Conservation (phyloP, 768 basidiomycete species). For the Hericium erinaceus region DNA sequence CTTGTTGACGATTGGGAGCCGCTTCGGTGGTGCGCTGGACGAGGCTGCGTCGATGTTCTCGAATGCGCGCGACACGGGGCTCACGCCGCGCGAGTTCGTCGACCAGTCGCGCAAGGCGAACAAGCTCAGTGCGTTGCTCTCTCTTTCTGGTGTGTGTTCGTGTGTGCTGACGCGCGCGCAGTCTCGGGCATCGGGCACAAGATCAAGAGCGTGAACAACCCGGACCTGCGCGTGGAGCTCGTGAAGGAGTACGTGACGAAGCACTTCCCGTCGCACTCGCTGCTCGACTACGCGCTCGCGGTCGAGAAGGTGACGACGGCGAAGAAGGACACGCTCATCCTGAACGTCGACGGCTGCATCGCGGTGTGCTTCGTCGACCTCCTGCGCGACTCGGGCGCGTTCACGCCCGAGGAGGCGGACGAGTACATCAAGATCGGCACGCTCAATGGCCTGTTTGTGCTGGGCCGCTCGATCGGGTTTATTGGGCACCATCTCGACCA, state of each 20-base stretch:
- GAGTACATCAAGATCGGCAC: conserved; percentile 98
- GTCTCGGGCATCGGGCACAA: conserved; percentile 99
- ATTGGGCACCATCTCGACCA: conserved; percentile 96
- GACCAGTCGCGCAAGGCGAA: conserved; percentile 88
- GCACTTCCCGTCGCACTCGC: conserved; percentile 90
- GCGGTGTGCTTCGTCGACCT: conserved; percentile 96
- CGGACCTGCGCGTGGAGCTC: conserved; percentile 85
- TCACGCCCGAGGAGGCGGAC: conserved; percentile 91
- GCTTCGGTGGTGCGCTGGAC: conserved; percentile 97
- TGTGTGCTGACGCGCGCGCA: conserved; percentile 19
- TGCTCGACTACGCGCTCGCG: conserved; percentile 91
- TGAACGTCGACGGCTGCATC: conserved; percentile 95
- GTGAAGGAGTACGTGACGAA: conserved; percentile 94
- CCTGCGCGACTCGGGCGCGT: conserved; percentile 84
- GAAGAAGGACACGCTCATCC: conserved; percentile 96
- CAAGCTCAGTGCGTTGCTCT: conserved; percentile 68
- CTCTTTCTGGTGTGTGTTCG: neutral
- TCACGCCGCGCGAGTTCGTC: conserved; percentile 97
- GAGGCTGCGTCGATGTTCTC: conserved; percentile 97
- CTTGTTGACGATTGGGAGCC: conserved; percentile 94
- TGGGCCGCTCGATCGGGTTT: conserved; percentile 96
- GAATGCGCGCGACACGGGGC: conserved; percentile 77
- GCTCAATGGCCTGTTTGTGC: conserved; percentile 93
- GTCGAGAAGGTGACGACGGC: conserved; percentile 96
- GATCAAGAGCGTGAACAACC: conserved; percentile 98